phyloP scores from a whole-genome alignment of 2,329 filamentous ascomycete genomes.

The Fusarium brevicatenulatum region DNA sequence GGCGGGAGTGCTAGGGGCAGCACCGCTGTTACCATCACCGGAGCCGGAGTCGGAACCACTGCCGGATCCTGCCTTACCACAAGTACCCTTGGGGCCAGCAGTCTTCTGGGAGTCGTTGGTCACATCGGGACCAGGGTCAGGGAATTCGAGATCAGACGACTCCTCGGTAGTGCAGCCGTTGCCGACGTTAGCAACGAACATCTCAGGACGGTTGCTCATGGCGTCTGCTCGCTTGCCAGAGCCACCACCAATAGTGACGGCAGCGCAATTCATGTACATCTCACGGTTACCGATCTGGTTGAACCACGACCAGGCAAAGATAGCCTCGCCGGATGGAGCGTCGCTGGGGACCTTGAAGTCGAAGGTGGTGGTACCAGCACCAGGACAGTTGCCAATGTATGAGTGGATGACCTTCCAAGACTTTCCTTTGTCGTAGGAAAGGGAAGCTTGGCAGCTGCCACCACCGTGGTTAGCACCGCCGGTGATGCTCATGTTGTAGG shows the following conservation, averaged over 20 bases:
- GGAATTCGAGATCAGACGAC: constrained; percentile 69
- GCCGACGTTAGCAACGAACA: constrained; percentile 77
- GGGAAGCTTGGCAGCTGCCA: constrained; percentile 79
- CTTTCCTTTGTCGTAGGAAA: constrained; percentile 77
- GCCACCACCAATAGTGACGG: constrained; percentile 67
- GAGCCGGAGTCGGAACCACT: constrained; percentile 16
- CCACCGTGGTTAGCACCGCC: constrained; percentile 73
- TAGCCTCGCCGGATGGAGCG: constrained; percentile 67
- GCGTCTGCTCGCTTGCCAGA: constrained; percentile 48
- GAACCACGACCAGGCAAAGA: constrained; percentile 83
- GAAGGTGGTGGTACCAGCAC: constrained; percentile 60
- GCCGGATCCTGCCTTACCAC: constrained; percentile 43
- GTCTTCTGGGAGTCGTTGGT: constrained; percentile 51
- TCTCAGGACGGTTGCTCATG: constrained; percentile 68
- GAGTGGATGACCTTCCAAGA: constrained; percentile 75
- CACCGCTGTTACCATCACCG: constrained; percentile 2
- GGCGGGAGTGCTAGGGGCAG: constrained; percentile 23
- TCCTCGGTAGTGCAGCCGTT: constrained; percentile 69
- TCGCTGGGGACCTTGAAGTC: constrained; percentile 74
- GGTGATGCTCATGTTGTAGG: constrained; percentile 70
- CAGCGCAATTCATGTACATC: constrained; percentile 89
- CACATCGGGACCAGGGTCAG: constrained; percentile 70
- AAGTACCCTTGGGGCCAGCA: constrained; percentile 51
- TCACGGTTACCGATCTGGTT: constrained; percentile 82
- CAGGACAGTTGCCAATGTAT: constrained; percentile 66